Evolutionary conservation across 73 alveolate species (phyloP).

Genomic region (Paraurostyla sp.): DNA sequence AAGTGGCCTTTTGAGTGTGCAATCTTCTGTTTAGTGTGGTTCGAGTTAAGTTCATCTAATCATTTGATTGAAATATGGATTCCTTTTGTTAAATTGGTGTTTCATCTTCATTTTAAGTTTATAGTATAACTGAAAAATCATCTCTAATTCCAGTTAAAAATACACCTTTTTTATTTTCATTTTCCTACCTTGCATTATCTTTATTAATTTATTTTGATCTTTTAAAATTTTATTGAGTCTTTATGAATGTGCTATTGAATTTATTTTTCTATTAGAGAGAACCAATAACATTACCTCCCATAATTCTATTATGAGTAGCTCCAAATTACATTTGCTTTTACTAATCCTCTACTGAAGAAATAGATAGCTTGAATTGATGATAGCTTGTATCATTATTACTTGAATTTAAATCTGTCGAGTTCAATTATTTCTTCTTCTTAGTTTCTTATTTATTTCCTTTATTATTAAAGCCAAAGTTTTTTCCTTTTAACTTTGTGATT

Average conservation of each 20-base stretch:
- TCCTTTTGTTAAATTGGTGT: neutral
- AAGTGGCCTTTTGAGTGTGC: too few species aligned
- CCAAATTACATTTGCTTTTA: neutral
- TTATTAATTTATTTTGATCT: neutral
- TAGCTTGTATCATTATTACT: slow-evolving; percentile 2
- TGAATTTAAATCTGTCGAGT: neutral
- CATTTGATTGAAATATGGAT: too few species aligned
- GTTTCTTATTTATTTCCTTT: neutral
- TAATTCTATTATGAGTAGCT: neutral
- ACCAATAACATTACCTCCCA: neutral
- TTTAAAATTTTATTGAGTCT: neutral
- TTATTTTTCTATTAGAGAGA: too few species aligned
- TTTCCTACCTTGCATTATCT: neutral
- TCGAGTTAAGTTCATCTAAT: too few species aligned
- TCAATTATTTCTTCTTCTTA: neutral
- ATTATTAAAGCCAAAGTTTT: neutral
- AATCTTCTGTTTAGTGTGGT: too few species aligned
- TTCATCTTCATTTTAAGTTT: slow-evolving; percentile 39
- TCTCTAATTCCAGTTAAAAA: neutral
- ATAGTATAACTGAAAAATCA: slow-evolving; percentile 11
- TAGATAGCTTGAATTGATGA: neutral
- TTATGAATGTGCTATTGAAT: too few species aligned
- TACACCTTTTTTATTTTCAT: neutral
- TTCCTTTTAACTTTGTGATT: neutral
- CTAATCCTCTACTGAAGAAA: slow-evolving; percentile 11